These are phyloP conservation scores for Solanum hybrid DNA, from an alignment of 305 asterid genomes.

Conservation along the genomic window DNA sequence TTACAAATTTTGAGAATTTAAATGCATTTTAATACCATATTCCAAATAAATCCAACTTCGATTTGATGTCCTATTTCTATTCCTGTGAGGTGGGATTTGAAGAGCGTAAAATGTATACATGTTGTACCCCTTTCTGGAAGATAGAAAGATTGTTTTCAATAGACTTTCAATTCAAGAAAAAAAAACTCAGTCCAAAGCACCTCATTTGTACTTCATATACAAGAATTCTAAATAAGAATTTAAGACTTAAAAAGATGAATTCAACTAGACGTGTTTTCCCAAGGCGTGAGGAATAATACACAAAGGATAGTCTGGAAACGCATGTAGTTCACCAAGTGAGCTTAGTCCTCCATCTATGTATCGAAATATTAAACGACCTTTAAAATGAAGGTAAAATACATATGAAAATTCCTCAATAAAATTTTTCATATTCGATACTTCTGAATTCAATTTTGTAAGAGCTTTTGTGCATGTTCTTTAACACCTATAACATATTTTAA, in stretches of 20 bases:
- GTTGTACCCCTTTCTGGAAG: rapidly evolving
- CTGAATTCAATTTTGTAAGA: not conserved
- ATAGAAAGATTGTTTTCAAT: not conserved
- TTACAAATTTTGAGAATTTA: not conserved
- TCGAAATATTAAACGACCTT: not conserved
- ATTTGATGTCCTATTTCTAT: not conserved
- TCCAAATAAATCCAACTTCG: not conserved
- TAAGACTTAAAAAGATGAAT: too few relatives aligned
- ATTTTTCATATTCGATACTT: not conserved
- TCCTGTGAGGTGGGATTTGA: not conserved
- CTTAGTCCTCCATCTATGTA: not conserved
- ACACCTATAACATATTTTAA: not conserved
- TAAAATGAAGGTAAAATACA: not conserved
- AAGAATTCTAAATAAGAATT: not conserved
- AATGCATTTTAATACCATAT: not conserved
- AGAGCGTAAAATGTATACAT: not conserved
- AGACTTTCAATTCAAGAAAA: not conserved
- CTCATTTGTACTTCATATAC: not conserved
- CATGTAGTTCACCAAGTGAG: not conserved
- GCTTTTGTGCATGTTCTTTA: not conserved
- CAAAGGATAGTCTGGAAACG: not conserved
- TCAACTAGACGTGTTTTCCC: not conserved
- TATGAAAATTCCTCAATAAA: not conserved
- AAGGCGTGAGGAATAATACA: not conserved
- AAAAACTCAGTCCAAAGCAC: not conserved